A percentile compares a stretch with the other conserved stretches of the same genome.
phyloP scores from a whole-genome alignment of 2,329 filamentous ascomycete genomes.

The Hymenoscyphus occultus region DNA sequence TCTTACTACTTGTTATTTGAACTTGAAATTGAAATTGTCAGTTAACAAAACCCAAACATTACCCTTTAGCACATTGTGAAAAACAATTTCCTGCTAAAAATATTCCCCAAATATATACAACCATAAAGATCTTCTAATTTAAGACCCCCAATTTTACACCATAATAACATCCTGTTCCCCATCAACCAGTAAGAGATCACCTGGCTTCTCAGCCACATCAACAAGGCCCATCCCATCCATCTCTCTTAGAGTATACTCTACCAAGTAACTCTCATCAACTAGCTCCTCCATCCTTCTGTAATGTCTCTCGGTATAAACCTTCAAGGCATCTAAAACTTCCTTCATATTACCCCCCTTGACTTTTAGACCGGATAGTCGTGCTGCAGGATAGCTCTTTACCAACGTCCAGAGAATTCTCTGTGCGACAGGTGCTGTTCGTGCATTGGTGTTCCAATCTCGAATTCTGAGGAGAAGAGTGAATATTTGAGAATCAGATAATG shows the following conservation, averaged over 20 bases:
- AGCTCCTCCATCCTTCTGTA: conserved; percentile 87
- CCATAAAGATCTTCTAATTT: background rate
- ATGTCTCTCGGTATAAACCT: conserved; percentile 88
- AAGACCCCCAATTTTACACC: conserved; percentile 15
- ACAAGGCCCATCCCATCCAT: conserved; percentile 63
- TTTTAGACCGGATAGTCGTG: conserved; percentile 69
- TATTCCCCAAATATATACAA: background rate
- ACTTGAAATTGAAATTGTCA: too few relatives aligned
- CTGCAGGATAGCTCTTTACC: conserved; percentile 76
- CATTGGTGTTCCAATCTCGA: conserved; percentile 97
- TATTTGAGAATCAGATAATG: conserved; percentile 79
- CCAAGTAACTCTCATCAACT: conserved; percentile 88
- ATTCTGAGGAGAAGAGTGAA: conserved; percentile 76
- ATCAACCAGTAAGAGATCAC: conserved; percentile 16
- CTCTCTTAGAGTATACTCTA: conserved; percentile 88
- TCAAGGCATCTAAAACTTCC: conserved; percentile 83
- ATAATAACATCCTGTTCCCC: conserved; percentile 26
- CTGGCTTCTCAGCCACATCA: conserved; percentile 15
- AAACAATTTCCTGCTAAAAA: background rate
- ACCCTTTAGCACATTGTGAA: too few relatives aligned
- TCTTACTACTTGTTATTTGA: too few relatives aligned
- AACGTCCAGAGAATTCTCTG: conserved; percentile 81
- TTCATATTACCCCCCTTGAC: conserved; percentile 63
- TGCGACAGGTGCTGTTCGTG: conserved; percentile 77
- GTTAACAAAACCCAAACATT: too few relatives aligned